A percentile compares a stretch with the other conserved stretches of the same genome.
Evolutionary conservation across 2,329 filamentous ascomycete species (phyloP).

Genomic region (Cadophora malorum): DNA sequence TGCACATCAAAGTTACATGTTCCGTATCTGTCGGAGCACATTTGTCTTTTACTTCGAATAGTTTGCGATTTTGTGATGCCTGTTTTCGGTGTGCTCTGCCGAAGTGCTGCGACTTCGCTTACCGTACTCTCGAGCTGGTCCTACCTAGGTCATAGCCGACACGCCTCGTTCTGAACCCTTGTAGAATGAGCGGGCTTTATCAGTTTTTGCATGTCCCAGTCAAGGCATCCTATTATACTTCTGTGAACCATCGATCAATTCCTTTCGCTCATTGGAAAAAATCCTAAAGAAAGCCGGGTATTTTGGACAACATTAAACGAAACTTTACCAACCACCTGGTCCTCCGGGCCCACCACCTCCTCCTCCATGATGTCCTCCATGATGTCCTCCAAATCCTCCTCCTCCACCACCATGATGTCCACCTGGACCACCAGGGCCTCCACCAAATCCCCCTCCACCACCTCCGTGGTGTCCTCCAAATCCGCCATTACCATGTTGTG

Average conservation of each 20-base stretch:
- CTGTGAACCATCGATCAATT: too few species aligned
- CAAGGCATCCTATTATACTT: too few species aligned
- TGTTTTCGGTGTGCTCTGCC: too few species aligned
- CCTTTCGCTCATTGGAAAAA: neutral
- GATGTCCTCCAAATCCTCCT: neutral
- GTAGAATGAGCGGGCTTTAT: too few species aligned
- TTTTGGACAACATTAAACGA: neutral
- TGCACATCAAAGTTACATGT: neutral
- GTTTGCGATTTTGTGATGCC: too few species aligned
- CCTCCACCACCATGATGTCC: constrained; percentile 2
- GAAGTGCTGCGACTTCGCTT: too few species aligned
- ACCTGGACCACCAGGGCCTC: neutral
- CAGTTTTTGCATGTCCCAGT: too few species aligned
- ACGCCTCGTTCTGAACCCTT: too few species aligned
- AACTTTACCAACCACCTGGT: constrained; percentile 4
- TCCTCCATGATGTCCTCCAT: neutral
- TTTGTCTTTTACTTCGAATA: too few species aligned
- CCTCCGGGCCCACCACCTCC: neutral
- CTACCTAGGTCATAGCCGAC: too few species aligned
- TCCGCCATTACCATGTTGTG: neutral
- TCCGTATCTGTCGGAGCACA: too few species aligned
- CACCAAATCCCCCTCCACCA: neutral
- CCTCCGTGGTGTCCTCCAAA: neutral
- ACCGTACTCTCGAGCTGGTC: too few species aligned
- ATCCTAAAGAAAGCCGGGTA: constrained; percentile 1